Conservation (phyloP, 345 rosid genomes). For the Boechera stricta region DNA sequence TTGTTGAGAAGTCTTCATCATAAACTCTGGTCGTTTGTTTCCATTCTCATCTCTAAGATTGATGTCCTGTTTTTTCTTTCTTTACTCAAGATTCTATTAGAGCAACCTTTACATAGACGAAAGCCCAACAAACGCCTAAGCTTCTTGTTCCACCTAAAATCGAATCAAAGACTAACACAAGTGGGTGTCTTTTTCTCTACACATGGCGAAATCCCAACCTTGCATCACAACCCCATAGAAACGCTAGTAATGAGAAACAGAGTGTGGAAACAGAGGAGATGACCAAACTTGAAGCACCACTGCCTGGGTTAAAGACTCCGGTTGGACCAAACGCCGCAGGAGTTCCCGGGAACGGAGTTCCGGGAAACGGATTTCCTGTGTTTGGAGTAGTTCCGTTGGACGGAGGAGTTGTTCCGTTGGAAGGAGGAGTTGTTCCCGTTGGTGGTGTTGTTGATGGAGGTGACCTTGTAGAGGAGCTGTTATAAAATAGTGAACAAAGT, state of each 20-base stretch:
- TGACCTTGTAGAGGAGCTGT: slow-evolving; percentile 41
- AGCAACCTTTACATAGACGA: slow-evolving; percentile 40
- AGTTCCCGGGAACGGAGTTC: slow-evolving; percentile 21
- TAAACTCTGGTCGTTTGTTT: slow-evolving; percentile 13
- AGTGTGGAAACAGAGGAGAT: slow-evolving; percentile 41
- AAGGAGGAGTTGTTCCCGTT: slow-evolving; percentile 16
- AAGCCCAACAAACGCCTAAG: slow-evolving; percentile 28
- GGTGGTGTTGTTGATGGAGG: slow-evolving; percentile 43
- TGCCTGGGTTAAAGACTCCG: slow-evolving; percentile 26
- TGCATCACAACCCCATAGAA: slow-evolving; percentile 34
- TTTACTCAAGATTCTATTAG: slow-evolving; percentile 31
- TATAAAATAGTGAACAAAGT: background rate
- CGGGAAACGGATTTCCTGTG: slow-evolving; percentile 1
- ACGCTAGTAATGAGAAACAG: slow-evolving; percentile 46
- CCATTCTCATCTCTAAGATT: slow-evolving; percentile 31
- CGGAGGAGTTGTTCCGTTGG: background rate
- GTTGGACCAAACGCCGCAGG: slow-evolving; percentile 46
- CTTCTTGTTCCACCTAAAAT: slow-evolving; percentile 19
- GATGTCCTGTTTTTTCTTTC: slow-evolving; percentile 12
- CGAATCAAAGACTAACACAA: slow-evolving; percentile 35
- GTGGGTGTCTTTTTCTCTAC: slow-evolving; percentile 32
- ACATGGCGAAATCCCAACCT: slow-evolving; percentile 37
- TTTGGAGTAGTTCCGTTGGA: background rate
- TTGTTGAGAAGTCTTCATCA: slow-evolving; percentile 37
- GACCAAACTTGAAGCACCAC: slow-evolving; percentile 35